Evolutionary conservation across 345 rosid genomes (phyloP).

Genomic region (Alliaria petiolata): DNA sequence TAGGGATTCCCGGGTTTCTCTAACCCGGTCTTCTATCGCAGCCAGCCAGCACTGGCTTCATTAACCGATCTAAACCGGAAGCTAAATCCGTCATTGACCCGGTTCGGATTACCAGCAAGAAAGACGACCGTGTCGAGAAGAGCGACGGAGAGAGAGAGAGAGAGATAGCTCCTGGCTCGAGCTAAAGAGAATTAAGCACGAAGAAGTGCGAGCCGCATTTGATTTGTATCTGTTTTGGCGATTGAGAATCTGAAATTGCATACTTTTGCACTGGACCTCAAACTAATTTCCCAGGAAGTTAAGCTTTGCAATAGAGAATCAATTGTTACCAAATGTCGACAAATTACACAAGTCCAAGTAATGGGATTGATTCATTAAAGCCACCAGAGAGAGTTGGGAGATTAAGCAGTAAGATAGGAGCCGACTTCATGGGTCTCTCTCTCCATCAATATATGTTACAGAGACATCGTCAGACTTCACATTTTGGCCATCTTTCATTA

Average conservation of each 20-base stretch:
- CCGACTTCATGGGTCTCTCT: not conserved
- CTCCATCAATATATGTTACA: constrained; percentile 2
- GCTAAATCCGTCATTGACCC: not conserved
- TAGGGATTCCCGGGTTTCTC: not conserved
- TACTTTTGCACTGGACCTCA: not conserved
- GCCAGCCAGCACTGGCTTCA: not conserved
- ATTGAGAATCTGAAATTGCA: not conserved
- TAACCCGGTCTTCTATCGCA: not conserved
- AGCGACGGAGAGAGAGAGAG: not conserved
- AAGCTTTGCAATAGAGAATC: not conserved
- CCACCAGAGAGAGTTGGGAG: not conserved
- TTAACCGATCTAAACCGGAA: constrained; percentile 6
- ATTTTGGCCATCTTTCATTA: not conserved
- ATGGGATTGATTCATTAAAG: not conserved
- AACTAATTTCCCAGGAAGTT: not conserved
- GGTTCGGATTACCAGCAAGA: not conserved
- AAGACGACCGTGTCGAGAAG: not conserved
- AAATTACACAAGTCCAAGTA: too few species aligned
- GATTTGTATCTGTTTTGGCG: not conserved
- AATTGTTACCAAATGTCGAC: not conserved
- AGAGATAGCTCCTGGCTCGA: not conserved
- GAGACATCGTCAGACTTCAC: not conserved
- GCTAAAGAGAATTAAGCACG: too few species aligned
- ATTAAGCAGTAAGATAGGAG: not conserved
- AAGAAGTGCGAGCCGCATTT: too few species aligned